Conservation (phyloP, 345 rosid genomes). For the Sisymbrium irio region DNA sequence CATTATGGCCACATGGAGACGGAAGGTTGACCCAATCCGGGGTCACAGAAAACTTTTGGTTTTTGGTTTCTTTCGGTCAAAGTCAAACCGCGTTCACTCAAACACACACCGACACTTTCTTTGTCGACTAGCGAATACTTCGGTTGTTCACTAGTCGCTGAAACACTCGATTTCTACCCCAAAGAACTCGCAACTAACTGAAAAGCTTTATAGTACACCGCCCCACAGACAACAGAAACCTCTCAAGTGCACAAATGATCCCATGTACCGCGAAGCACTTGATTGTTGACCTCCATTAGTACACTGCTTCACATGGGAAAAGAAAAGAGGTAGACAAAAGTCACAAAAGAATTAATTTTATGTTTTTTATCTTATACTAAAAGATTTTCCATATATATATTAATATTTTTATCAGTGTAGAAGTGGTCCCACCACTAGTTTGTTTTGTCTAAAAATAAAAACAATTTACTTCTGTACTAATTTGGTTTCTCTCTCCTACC, state of each 20-base stretch:
- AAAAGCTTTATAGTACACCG: slow-evolving; percentile 1
- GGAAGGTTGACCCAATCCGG: slow-evolving; percentile 23
- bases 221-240: not conserved
- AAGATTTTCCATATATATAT: not conserved
- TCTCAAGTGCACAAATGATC: not conserved
- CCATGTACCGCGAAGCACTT: slow-evolving; percentile 7
- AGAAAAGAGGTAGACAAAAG: slow-evolving; percentile 21
- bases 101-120: slow-evolving; percentile 27
- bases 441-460: not conserved
- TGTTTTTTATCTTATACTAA: not conserved
- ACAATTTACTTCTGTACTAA: not conserved
- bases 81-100: slow-evolving; percentile 37
- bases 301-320: slow-evolving; percentile 33
- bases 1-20: slow-evolving; percentile 29
- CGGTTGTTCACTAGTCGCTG: slow-evolving; percentile 18
- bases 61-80: slow-evolving; percentile 1
- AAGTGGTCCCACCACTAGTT: slow-evolving; percentile 36
- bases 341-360: slow-evolving; percentile 9
- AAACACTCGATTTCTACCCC: slow-evolving; percentile 13
- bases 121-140: slow-evolving; percentile 19
- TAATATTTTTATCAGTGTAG: not conserved
- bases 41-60: not conserved
- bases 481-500: slow-evolving; percentile 12
- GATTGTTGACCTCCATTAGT: slow-evolving; percentile 23
- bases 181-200: slow-evolving; percentile 3